Percentiles rank a stretch among this genome's conserved stretches.
phyloP scores from a whole-genome alignment of 495 filamentous ascomycete species.

The Sordaria brevicollis region DNA sequence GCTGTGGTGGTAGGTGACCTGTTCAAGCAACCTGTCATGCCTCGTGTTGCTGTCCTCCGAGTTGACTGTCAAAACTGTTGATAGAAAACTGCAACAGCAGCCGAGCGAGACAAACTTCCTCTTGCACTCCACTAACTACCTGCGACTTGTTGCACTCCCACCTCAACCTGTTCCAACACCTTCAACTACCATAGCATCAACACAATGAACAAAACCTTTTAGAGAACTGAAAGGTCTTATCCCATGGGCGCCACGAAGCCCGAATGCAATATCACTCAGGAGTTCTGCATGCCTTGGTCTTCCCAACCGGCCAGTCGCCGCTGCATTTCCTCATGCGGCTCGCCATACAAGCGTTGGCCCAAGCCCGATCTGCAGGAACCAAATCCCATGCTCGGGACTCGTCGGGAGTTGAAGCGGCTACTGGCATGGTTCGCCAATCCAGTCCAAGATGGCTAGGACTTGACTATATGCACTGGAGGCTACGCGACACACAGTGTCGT shows the following conservation, averaged over 20 bases:
- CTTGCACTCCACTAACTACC: background rate
- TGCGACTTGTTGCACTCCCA: background rate
- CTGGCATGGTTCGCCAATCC: background rate
- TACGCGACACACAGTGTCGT: background rate
- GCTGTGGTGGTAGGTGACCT: background rate
- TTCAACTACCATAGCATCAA: background rate
- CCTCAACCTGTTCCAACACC: background rate
- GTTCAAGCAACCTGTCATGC: background rate
- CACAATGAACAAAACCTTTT: background rate
- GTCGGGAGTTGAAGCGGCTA: background rate
- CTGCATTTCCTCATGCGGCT: background rate
- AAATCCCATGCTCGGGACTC: background rate
- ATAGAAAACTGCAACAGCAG: background rate
- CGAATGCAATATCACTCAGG: background rate
- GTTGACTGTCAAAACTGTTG: background rate
- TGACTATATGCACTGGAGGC: background rate
- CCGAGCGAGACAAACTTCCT: background rate
- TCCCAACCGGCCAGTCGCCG: background rate
- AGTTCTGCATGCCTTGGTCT: background rate
- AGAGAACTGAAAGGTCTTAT: background rate
- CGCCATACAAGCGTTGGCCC: background rate
- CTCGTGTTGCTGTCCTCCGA: background rate
- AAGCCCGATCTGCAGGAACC: background rate
- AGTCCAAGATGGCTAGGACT: background rate
- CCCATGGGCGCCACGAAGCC: background rate